These are phyloP conservation scores for Xylaria bambusicola DNA, from an alignment of 495 filamentous ascomycete species.

Conservation along the genomic window DNA sequence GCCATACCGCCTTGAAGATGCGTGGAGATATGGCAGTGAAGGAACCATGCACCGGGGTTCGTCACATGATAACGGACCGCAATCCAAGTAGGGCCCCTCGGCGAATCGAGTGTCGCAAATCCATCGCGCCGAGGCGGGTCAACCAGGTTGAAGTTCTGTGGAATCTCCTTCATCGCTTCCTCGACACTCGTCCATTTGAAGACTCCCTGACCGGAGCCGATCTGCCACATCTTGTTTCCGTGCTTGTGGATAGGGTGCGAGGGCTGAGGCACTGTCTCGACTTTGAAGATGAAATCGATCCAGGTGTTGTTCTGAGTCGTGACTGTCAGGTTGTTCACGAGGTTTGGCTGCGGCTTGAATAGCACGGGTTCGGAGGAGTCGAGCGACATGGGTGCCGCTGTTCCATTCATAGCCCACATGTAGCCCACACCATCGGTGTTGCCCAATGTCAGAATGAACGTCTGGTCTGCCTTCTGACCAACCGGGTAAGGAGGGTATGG, in stretches of 20 bases:
- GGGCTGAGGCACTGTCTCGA: slow-evolving; percentile 39
- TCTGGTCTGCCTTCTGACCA: slow-evolving; percentile 41
- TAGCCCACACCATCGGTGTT: slow-evolving; percentile 25
- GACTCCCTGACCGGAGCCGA: slow-evolving; percentile 51
- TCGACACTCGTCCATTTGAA: slow-evolving; percentile 56
- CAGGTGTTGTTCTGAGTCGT: slow-evolving; percentile 50
- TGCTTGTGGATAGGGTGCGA: slow-evolving; percentile 66
- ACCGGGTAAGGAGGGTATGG: slow-evolving; percentile 48
- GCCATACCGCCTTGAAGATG: slow-evolving; percentile 61
- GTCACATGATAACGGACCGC: slow-evolving; percentile 59
- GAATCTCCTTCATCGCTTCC: slow-evolving; percentile 50
- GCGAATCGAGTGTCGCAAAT: slow-evolving; percentile 42
- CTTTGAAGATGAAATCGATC: slow-evolving; percentile 58
- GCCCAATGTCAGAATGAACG: slow-evolving; percentile 42
- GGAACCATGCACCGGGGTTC: slow-evolving; percentile 59
- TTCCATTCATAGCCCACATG: slow-evolving; percentile 2
- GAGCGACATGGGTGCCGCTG: slow-evolving; percentile 5
- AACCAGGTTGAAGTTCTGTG: slow-evolving; percentile 55
- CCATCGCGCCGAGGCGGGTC: slow-evolving; percentile 56
- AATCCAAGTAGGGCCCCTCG: slow-evolving; percentile 47
- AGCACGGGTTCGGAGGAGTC: slow-evolving; percentile 40
- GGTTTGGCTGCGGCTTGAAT: slow-evolving; percentile 42
- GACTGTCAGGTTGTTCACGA: slow-evolving; percentile 44
- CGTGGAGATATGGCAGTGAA: slow-evolving; percentile 64
- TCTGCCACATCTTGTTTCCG: slow-evolving; percentile 59